Base-by-base conservation (phyloP, 495 filamentous ascomycete genomes). In the Tuber melanosporum region DNA sequence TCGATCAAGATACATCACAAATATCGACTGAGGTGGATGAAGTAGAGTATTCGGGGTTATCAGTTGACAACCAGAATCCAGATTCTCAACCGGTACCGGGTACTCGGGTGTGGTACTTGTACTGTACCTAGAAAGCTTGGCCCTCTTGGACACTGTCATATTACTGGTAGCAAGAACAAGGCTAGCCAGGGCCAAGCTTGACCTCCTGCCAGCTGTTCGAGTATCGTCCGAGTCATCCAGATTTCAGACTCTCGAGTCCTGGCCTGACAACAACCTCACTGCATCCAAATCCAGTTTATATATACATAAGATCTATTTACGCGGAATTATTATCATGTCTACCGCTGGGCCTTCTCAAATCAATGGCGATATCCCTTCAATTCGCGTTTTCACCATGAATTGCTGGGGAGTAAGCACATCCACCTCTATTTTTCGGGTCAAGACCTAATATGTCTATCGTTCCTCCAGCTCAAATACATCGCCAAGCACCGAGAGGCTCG, bases 351-450 rank as follows among this genome's bases (percentile, higher is more conserved):
- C 57, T 36, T 66, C 57, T 36, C 57, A 66, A 36, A 66, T 75
- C 72, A 71, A 86, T 85, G 85, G 86, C 86, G 42, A 84, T 49
- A 52, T 76, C 45, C 69, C 84, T 39, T 86, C 89, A 73, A 90
- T 98, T 81, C 91, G 91, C 75, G 86, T 98, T 74, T 85, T 98
- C 82, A 92, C 92, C 5, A 90, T 96, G 83, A 99, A 99, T 84
- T 96, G 93, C 89, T 98, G 95, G 94, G 95, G 95, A 66, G 81
- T 83, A 78, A 66, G 81, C 77, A 62, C 57, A 32, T 72, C 57
- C 45, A 12, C 70, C 22, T 52, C 46, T 22, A 62, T 22, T n/a
- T 32, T 26, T 19, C 26, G 72, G 19, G 36, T 66, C 32, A 49
- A 44, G 22, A 22, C 72, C 72, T 82, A 77, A 82, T 47, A 20